Percentiles rank a stretch among this genome's conserved stretches.
These are phyloP conservation scores for Citrus hindsii DNA, from an alignment of 345 rosid species.

Conservation along the genomic window DNA sequence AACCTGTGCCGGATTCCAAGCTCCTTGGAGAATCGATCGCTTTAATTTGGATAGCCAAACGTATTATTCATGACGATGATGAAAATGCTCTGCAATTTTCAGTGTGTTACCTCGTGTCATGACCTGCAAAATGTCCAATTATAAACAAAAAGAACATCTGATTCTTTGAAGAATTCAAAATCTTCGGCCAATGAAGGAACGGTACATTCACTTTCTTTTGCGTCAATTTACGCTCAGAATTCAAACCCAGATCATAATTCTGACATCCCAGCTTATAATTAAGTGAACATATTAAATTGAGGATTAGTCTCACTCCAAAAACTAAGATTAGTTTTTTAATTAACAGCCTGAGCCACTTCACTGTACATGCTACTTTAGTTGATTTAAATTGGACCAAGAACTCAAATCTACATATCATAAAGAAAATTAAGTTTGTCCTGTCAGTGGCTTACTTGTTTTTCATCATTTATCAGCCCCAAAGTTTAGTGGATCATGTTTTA, in stretches of 20 bases:
- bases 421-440: background rate
- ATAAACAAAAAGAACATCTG: background rate
- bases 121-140: background rate
- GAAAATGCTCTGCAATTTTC: background rate
- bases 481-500: background rate
- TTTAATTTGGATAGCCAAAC: background rate
- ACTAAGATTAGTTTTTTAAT: background rate
- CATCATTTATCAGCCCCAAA: background rate
- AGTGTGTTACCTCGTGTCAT: background rate
- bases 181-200: background rate
- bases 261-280: background rate
- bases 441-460: background rate
- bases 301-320: background rate
- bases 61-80: background rate
- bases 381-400: background rate
- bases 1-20: background rate
- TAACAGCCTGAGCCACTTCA: background rate
- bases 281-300: background rate
- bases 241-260: background rate
- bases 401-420: background rate
- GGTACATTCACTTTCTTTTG: background rate
- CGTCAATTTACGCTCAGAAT: background rate
- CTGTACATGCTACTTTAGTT: background rate
- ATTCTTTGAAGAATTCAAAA: background rate
- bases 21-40: background rate